phyloP scores from a whole-genome alignment of 768 basidiomycete genomes.

The Leccinum variicolor region DNA sequence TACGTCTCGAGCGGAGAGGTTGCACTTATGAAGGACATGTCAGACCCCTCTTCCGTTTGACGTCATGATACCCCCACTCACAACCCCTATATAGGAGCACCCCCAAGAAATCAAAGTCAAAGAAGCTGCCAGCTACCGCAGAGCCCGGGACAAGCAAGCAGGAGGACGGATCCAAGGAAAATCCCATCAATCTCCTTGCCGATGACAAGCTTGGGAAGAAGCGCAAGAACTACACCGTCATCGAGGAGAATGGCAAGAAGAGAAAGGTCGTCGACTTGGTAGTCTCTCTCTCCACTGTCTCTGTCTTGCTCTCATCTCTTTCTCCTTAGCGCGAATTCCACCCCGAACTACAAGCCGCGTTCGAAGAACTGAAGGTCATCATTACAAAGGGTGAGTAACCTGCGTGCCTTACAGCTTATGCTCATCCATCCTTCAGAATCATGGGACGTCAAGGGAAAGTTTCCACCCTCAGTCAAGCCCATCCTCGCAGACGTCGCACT shows the following conservation, averaged over 20 bases:
- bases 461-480: slow-evolving; percentile 79
- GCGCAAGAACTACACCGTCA: slow-evolving; percentile 51
- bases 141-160: slow-evolving; percentile 27
- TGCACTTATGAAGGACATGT: slow-evolving; percentile 79
- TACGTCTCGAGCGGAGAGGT: slow-evolving; percentile 90
- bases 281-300: slow-evolving; percentile 14
- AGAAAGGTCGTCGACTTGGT: slow-evolving; percentile 68
- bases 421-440: slow-evolving; percentile 45
- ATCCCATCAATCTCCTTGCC: slow-evolving; percentile 45
- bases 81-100: slow-evolving; percentile 37
- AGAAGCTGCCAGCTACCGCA: slow-evolving; percentile 36
- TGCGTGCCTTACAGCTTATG: neutral
- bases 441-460: slow-evolving; percentile 84
- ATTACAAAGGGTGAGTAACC: slow-evolving; percentile 52
- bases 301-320: neutral
- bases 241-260: slow-evolving; percentile 63
- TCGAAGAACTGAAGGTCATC: slow-evolving; percentile 58
- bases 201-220: slow-evolving; percentile 45
- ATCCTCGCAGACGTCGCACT: slow-evolving; percentile 67
- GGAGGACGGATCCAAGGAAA: slow-evolving; percentile 46
- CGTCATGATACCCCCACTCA: slow-evolving; percentile 7
- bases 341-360: slow-evolving; percentile 57
- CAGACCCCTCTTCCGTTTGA: slow-evolving; percentile 7
- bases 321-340: slow-evolving; percentile 59
- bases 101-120: slow-evolving; percentile 71